Conservation (phyloP, 176 grass and related monocot genomes). For the Urochloa ruziziensis region DNA sequence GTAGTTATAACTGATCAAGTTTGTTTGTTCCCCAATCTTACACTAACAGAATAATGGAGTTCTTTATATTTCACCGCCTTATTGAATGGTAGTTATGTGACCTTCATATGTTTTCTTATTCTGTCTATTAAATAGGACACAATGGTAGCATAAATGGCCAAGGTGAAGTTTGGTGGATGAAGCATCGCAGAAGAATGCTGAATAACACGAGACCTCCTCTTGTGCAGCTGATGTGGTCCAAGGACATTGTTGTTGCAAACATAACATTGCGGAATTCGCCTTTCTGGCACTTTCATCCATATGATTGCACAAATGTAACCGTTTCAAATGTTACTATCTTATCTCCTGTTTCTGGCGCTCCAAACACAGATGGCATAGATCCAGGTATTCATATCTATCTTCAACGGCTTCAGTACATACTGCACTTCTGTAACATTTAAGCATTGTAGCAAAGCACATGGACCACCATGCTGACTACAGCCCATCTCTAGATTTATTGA, state of each 20-base stretch:
- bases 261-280: constrained; percentile 82
- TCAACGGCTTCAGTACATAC: background rate
- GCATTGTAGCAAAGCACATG: background rate
- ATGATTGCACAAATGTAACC: constrained; percentile 92
- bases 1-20: background rate
- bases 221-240: constrained; percentile 94
- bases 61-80: background rate
- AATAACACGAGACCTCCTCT: constrained; percentile 95
- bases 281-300: constrained; percentile 96
- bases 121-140: constrained; percentile 57
- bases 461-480: background rate
- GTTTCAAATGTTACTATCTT: constrained; percentile 89
- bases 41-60: background rate
- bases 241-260: constrained; percentile 86
- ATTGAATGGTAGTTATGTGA: constrained; percentile 22
- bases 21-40: constrained; percentile 15
- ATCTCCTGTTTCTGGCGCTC: constrained; percentile 81
- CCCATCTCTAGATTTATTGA: background rate
- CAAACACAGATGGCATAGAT: constrained; percentile 98
- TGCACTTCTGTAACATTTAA: background rate
- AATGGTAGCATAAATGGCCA: constrained; percentile 98
- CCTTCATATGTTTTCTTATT: background rate
- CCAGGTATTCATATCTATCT: constrained; percentile 60
- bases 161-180: constrained; percentile 93
- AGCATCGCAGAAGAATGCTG: constrained; percentile 75